phyloP scores from a whole-genome alignment of 1,139 yeast genomes.

The Meyerozyma sp. region DNA sequence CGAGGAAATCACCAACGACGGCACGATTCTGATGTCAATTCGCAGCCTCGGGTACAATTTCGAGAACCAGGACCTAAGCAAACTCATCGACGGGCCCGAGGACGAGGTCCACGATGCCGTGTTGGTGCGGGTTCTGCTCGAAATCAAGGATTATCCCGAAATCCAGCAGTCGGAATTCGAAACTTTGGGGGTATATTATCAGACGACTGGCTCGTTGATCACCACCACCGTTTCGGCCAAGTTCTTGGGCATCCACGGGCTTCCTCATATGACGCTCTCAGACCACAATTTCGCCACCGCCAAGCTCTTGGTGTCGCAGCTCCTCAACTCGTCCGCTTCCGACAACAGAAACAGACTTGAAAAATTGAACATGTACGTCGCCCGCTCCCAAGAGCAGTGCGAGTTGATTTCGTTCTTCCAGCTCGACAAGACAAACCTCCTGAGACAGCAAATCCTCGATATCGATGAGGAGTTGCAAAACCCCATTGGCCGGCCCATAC shows the following conservation, averaged over 20 bases:
- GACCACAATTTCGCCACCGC: conserved; percentile 38
- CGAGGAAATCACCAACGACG: conserved; percentile 22
- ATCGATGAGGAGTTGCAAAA: conserved; percentile 67
- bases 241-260: conserved; percentile 57
- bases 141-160: conserved; percentile 37
- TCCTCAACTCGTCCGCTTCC: conserved; percentile 36
- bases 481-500: conserved; percentile 76
- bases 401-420: conserved; percentile 71
- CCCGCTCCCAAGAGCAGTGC: conserved; percentile 47
- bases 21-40: conserved; percentile 21
- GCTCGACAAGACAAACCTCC: conserved; percentile 52
- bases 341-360: conserved; percentile 31
- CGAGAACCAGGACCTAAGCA: conserved; percentile 15
- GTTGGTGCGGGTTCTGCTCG: conserved; percentile 19
- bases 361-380: conserved; percentile 33
- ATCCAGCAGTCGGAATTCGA: conserved; percentile 39
- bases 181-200: conserved; percentile 66
- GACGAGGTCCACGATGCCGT: conserved; percentile 28
- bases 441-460: conserved; percentile 45
- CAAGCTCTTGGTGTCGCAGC: conserved; percentile 31
- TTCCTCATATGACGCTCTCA: conserved; percentile 53
- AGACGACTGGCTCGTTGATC: conserved; percentile 62
- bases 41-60: conserved; percentile 21
- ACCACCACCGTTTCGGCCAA: conserved; percentile 66
- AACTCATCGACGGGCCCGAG: conserved; percentile 9